A percentile compares a stretch with the other conserved stretches of the same genome.
Evolutionary conservation across 805 yeast genomes (phyloP).

Genomic region (Starmerella vitae): DNA sequence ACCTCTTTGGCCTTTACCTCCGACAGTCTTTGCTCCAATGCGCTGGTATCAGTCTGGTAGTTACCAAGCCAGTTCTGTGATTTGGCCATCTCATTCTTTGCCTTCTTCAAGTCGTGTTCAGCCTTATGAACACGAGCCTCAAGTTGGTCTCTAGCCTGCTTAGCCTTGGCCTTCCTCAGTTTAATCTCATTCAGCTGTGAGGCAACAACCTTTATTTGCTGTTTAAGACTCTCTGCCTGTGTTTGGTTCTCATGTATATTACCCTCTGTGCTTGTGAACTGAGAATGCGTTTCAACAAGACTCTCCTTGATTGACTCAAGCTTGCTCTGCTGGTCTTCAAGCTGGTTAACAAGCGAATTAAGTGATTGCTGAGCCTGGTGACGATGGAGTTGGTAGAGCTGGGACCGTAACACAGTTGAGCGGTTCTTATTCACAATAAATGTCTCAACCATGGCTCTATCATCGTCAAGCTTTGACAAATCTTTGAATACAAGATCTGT

Average conservation of each 20-base stretch:
- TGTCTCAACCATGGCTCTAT: slow-evolving; percentile 54
- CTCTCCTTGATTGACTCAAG: slow-evolving; percentile 24
- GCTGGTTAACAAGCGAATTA: neutral
- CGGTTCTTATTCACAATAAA: slow-evolving; percentile 54
- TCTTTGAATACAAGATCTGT: slow-evolving; percentile 71
- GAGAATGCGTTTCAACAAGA: slow-evolving; percentile 13
- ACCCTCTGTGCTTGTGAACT: slow-evolving; percentile 6
- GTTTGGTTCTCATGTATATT: neutral
- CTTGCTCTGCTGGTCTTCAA: slow-evolving; percentile 30
- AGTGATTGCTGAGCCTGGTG: slow-evolving; percentile 1
- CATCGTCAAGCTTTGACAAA: slow-evolving; percentile 44
- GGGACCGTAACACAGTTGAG: slow-evolving; percentile 39
- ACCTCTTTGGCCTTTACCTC: slow-evolving; percentile 28
- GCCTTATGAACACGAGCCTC: slow-evolving; percentile 31
- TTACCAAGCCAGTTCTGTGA: slow-evolving; percentile 28
- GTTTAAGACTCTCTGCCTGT: slow-evolving; percentile 18
- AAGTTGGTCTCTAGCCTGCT: slow-evolving; percentile 63
- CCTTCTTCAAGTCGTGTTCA: slow-evolving; percentile 19
- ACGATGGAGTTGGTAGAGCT: slow-evolving; percentile 36
- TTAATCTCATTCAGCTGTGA: slow-evolving; percentile 32
- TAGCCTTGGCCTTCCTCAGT: slow-evolving; percentile 50
- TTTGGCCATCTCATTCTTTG: slow-evolving; percentile 35
- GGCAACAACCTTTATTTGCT: slow-evolving; percentile 23
- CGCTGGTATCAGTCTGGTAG: slow-evolving; percentile 23
- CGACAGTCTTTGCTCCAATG: slow-evolving; percentile 36